Conservation (phyloP, 2,329 filamentous ascomycete genomes). For the Neophaeococcomyces aloes region DNA sequence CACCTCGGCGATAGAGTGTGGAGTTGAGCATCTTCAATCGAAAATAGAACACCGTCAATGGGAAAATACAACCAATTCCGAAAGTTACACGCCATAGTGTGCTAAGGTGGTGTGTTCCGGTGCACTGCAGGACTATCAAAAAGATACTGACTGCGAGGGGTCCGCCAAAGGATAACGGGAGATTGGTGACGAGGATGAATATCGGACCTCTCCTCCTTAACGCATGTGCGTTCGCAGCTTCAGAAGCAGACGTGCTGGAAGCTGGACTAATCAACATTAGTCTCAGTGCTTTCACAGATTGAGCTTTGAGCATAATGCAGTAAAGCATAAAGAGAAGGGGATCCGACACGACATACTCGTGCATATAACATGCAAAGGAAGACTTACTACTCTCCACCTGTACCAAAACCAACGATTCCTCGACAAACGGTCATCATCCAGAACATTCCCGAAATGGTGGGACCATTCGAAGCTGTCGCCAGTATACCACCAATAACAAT, state of each 20-base stretch:
- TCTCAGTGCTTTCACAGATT: no score
- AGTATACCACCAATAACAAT: conserved; percentile 39
- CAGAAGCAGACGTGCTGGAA: no score
- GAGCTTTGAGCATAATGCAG: conserved; percentile 49
- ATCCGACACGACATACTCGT: conserved; percentile 45
- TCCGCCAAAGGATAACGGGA: conserved; percentile 42
- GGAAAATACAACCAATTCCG: conserved; percentile 41
- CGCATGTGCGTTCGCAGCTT: no score
- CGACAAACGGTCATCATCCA: conserved; percentile 42
- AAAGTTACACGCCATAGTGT: conserved; percentile 42
- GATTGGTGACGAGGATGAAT: conserved; percentile 43
- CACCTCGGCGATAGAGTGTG: conserved; percentile 38
- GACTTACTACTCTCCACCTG: conserved; percentile 31
- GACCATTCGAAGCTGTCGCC: conserved; percentile 38
- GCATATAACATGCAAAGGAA: conserved; percentile 35
- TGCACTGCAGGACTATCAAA: conserved; percentile 42
- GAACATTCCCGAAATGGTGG: conserved; percentile 38
- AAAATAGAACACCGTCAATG: conserved; percentile 44
- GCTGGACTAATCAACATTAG: no score
- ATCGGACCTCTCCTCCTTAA: no score
- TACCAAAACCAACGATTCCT: conserved; percentile 38
- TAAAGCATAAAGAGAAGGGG: conserved; percentile 35
- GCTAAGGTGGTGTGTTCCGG: conserved; percentile 34
- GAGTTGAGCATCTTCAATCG: conserved; percentile 43
- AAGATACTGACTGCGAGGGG: conserved; percentile 40